Conservation (phyloP, 257 asterid genomes). For the Nicotiana sylvestris region DNA sequence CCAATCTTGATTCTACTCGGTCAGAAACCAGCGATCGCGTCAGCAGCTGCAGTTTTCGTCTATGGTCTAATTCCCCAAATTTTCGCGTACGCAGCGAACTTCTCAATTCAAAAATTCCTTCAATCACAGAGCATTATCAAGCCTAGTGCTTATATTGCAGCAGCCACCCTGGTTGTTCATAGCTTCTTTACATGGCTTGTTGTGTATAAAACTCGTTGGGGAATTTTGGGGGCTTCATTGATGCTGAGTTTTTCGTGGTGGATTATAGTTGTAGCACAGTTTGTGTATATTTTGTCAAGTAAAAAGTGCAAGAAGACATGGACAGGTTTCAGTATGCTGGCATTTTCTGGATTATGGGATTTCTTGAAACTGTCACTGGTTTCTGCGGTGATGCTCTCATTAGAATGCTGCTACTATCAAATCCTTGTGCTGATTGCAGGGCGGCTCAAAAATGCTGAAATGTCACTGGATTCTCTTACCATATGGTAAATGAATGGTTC, state of each 20-base stretch:
- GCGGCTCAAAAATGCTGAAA: slow-evolving; percentile 19
- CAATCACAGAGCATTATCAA: slow-evolving; percentile 18
- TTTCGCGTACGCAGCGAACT: slow-evolving; percentile 17
- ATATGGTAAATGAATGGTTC: slow-evolving; percentile 11
- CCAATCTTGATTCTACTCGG: slow-evolving; percentile 16
- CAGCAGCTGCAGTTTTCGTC: slow-evolving; percentile 15
- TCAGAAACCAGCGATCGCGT: slow-evolving; percentile 11
- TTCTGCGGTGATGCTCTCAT: slow-evolving; percentile 22
- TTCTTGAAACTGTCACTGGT: slow-evolving; percentile 17
- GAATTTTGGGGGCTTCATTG: slow-evolving; percentile 13
- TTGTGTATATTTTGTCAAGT: slow-evolving; percentile 8
- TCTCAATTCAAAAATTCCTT: slow-evolving; percentile 15
- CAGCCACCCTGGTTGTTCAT: slow-evolving; percentile 9
- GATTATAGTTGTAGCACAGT: slow-evolving; percentile 17
- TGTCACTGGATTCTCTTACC: slow-evolving; percentile 10
- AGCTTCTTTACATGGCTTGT: slow-evolving; percentile 11
- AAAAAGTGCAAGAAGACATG: slow-evolving; percentile 10
- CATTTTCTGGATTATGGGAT: slow-evolving; percentile 11
- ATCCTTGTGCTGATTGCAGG: slow-evolving; percentile 22
- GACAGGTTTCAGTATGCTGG: slow-evolving; percentile 5
- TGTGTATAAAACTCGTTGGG: not conserved
- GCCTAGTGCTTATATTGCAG: slow-evolving; percentile 21
- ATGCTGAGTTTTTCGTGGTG: slow-evolving; percentile 20
- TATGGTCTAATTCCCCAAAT: slow-evolving; percentile 22
- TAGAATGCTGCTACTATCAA: slow-evolving; percentile 27